These are phyloP conservation scores for Monosiga brevicollis DNA, from an alignment of 78 protist genomes.

Conservation along the genomic window DNA sequence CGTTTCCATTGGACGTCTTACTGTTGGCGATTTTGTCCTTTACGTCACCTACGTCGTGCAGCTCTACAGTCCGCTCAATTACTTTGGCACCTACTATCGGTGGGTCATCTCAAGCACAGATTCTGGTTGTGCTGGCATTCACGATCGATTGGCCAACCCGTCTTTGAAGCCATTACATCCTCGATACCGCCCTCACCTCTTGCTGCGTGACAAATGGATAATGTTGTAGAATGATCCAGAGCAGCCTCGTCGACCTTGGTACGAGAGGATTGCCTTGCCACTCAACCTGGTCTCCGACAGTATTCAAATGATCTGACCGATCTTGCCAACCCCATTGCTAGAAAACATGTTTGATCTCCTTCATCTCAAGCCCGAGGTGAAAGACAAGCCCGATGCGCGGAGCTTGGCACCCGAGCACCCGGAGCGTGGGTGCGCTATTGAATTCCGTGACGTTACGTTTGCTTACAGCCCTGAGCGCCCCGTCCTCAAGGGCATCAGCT, in stretches of 20 bases:
- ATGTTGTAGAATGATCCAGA: neutral
- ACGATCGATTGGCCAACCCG: neutral
- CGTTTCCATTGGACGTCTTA: slow-evolving; percentile 1
- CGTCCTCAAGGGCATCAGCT: slow-evolving; percentile 24
- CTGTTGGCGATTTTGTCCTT: slow-evolving; percentile 30
- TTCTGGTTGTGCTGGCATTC: neutral
- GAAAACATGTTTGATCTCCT: slow-evolving; percentile 46
- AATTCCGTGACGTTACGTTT: slow-evolving; percentile 33
- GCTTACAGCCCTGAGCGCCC: slow-evolving; percentile 13
- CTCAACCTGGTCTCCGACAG: neutral
- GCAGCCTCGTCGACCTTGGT: neutral
- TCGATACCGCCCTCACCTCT: neutral
- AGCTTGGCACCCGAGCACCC: neutral
- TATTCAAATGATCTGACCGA: neutral
- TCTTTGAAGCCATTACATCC: neutral
- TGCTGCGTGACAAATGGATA: neutral
- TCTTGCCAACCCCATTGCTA: slow-evolving; percentile 20
- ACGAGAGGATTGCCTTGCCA: neutral
- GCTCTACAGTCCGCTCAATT: slow-evolving; percentile 59
- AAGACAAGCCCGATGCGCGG: neutral
- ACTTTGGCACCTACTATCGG: slow-evolving; percentile 61
- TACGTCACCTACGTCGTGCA: slow-evolving; percentile 24
- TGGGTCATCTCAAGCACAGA: slow-evolving; percentile 8
- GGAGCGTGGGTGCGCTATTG: slow-evolving; percentile 5
- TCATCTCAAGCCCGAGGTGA: neutral